Evolutionary conservation across 176 grass and related monocot genomes (phyloP).

Genomic region (Rhynchospora breviuscula): DNA sequence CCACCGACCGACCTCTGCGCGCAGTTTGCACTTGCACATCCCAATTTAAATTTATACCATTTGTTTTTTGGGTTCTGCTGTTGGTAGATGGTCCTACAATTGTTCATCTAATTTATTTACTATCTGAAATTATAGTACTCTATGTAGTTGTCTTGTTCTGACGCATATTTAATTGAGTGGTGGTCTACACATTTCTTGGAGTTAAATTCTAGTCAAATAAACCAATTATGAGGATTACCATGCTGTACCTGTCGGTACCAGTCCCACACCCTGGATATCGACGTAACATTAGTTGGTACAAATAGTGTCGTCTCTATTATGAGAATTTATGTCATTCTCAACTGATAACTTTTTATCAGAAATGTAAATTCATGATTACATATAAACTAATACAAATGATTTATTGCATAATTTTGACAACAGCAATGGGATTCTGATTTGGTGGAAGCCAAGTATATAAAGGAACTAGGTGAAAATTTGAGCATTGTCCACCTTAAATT

Average conservation of each 20-base stretch:
- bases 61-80: slow-evolving; percentile 3
- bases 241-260: not conserved
- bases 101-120: slow-evolving; percentile 9
- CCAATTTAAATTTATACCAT: not conserved
- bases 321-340: not conserved
- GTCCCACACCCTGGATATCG: not conserved
- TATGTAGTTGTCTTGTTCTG: not conserved
- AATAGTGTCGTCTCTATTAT: not conserved
- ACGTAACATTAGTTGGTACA: not conserved
- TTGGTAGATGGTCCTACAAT: not conserved
- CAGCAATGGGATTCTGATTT: slow-evolving; percentile 96
- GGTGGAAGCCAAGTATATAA: slow-evolving; percentile 71
- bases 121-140: not conserved
- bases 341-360: not conserved
- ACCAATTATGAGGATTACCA: not conserved
- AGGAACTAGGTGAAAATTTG: slow-evolving; percentile 62
- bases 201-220: not conserved
- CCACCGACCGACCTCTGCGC: slow-evolving; percentile 4
- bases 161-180: not conserved
- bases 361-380: not conserved
- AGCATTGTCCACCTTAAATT: slow-evolving; percentile 91
- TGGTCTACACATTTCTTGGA: not conserved
- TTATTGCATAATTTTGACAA: slow-evolving; percentile 9
- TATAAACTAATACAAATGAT: not conserved
- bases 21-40: not conserved